A percentile compares a stretch with the other conserved stretches of the same genome.
phyloP scores from a whole-genome alignment of 495 filamentous ascomycete species.

The Neurospora pannonica region DNA sequence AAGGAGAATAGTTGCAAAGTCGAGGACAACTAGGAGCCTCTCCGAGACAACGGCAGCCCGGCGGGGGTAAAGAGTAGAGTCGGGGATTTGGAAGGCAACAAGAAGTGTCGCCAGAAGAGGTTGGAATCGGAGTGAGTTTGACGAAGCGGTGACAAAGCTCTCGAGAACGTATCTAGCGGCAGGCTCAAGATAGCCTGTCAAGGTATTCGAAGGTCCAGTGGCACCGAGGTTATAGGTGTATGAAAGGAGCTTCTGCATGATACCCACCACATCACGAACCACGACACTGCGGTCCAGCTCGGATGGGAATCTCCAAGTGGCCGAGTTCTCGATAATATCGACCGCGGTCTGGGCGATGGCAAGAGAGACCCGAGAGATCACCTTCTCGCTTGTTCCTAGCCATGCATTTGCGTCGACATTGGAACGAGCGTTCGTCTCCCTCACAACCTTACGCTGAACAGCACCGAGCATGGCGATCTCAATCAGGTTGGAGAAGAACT shows the following conservation, averaged over 20 bases:
- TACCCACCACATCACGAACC: slow-evolving; percentile 45
- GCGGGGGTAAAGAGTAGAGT: slow-evolving; percentile 53
- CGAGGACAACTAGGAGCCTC: slow-evolving; percentile 55
- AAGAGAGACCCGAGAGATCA: slow-evolving; percentile 60
- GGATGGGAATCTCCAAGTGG: slow-evolving; percentile 70
- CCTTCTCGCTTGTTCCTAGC: slow-evolving; percentile 65
- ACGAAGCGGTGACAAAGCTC: slow-evolving; percentile 60
- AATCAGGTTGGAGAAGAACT: slow-evolving; percentile 63
- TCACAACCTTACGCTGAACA: slow-evolving; percentile 57
- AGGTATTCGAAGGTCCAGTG: slow-evolving; percentile 44
- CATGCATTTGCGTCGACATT: slow-evolving; percentile 46
- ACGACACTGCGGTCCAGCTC: slow-evolving; percentile 52
- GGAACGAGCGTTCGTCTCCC: slow-evolving; percentile 42
- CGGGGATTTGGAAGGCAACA: slow-evolving; percentile 55
- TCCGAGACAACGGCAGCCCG: slow-evolving; percentile 46
- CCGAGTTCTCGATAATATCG: slow-evolving; percentile 73
- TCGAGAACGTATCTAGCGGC: slow-evolving; percentile 68
- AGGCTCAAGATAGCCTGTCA: slow-evolving; percentile 50
- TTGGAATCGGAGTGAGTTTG: slow-evolving; percentile 61
- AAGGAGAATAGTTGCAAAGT: slow-evolving; percentile 58
- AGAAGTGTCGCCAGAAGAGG: slow-evolving; percentile 65
- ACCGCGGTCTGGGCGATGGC: slow-evolving; percentile 63
- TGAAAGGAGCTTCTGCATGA: slow-evolving; percentile 61
- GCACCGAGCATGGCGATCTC: slow-evolving; percentile 66
- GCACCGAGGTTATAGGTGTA: slow-evolving; percentile 68